Percentiles rank a stretch among this genome's conserved stretches.
Conservation (phyloP, 2,329 filamentous ascomycete genomes). For the Chrysoporthe cubensis region DNA sequence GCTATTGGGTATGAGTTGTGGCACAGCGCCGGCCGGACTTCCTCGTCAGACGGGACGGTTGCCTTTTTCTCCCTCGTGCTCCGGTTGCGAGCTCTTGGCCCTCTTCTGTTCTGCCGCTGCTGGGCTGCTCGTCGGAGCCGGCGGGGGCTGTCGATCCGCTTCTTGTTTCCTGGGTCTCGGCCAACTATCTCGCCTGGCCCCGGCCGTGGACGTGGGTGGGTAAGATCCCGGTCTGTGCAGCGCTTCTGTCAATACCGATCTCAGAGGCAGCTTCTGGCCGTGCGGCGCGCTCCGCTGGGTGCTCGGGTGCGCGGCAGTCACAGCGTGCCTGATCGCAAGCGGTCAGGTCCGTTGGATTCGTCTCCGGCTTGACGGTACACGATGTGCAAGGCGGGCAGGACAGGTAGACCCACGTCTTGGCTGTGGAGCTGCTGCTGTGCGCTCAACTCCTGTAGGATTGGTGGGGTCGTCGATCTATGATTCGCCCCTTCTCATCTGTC, state of each 20-base stretch:
- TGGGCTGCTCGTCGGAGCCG: no score
- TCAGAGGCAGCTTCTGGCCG: no score
- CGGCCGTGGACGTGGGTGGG: no score
- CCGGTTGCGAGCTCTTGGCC: no score
- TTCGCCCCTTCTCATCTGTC: conserved; percentile 19
- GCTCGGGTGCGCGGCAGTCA: background rate
- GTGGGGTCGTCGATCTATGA: conserved; percentile 18
- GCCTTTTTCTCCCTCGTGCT: background rate
- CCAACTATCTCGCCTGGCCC: no score
- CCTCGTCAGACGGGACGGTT: background rate
- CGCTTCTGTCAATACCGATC: background rate
- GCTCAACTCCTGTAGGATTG: background rate
- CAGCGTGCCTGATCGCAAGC: conserved; percentile 11
- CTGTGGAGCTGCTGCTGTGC: conserved; percentile 1
- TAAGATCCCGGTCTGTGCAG: background rate
- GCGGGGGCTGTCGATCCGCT: no score
- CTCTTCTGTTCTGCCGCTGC: no score
- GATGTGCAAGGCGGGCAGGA: conserved; percentile 14
- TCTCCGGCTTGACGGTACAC: conserved; percentile 15
- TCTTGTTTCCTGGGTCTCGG: no score
- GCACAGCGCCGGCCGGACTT: conserved; percentile 8
- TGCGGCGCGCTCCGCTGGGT: background rate
- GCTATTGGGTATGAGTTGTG: background rate
- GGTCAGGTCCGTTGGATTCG: background rate
- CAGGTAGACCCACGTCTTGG: background rate